A percentile compares a stretch with the other conserved stretches of the same genome.
These are phyloP conservation scores for Bryum argenteum DNA, from an alignment of 225 moss, liverwort and hornwort species.

Conservation along the genomic window DNA sequence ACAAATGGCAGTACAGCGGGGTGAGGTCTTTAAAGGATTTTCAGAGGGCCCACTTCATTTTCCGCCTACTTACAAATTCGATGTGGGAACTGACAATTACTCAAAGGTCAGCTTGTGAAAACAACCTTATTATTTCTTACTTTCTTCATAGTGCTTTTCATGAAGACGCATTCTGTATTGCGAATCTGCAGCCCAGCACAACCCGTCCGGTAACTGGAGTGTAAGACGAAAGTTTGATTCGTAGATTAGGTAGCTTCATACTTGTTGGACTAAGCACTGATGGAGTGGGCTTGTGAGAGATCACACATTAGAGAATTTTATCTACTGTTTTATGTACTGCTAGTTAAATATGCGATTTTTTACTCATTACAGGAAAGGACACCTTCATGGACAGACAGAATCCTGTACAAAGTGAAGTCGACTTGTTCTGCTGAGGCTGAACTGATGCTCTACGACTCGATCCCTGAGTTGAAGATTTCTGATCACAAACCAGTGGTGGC, in stretches of 20 bases:
- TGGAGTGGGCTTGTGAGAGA: too few species aligned
- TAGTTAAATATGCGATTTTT: background rate
- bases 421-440: constrained; percentile 44
- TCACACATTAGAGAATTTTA: too few species aligned
- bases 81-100: constrained; percentile 69
- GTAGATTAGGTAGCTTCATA: background rate
- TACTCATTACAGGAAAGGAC: constrained; percentile 22
- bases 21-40: constrained; percentile 69
- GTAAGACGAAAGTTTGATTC: background rate
- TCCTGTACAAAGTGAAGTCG: constrained; percentile 54
- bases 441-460: constrained; percentile 58
- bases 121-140: background rate
- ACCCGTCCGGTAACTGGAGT: background rate
- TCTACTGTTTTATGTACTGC: too few species aligned
- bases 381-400: constrained; percentile 50
- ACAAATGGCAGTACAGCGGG: constrained; percentile 45
- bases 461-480: constrained; percentile 60
- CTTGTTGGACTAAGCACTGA: background rate
- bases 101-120: constrained; percentile 55
- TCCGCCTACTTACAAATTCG: constrained; percentile 76
- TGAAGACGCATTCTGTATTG: background rate
- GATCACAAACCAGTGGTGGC: constrained; percentile 86
- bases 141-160: background rate
- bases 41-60: constrained; percentile 66
- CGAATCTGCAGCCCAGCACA: background rate